Conservation (phyloP, 495 filamentous ascomycete species). For the Geoglossum glabrum region DNA sequence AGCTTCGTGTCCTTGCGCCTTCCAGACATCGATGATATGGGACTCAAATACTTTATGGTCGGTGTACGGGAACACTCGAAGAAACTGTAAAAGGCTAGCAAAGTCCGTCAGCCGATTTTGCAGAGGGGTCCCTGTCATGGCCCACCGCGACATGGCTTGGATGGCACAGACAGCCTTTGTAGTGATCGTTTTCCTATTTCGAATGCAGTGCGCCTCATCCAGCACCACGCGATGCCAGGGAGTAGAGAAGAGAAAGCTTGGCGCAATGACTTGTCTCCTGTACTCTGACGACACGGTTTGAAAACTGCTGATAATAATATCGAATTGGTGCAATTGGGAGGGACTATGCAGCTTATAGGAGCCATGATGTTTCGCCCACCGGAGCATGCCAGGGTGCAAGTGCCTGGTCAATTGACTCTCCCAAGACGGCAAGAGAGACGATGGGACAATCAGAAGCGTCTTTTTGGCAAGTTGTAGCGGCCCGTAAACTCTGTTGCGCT, state of each 20-base stretch:
- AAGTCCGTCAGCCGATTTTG: slow-evolving; percentile 1
- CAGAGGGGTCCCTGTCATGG: background rate
- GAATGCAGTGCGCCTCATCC: slow-evolving; percentile 26
- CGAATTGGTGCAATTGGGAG: slow-evolving; percentile 2
- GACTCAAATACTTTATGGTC: slow-evolving; percentile 3
- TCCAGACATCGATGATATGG: slow-evolving; percentile 4
- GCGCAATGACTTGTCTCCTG: slow-evolving; percentile 6
- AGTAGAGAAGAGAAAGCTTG: slow-evolving; percentile 10
- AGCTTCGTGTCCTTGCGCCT: slow-evolving; percentile 4
- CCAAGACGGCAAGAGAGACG: slow-evolving; percentile 19
- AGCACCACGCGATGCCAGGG: slow-evolving; percentile 25
- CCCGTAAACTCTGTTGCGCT: background rate
- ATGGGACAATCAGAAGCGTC: slow-evolving; percentile 10
- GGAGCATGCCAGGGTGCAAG: slow-evolving; percentile 10
- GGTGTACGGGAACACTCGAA: background rate
- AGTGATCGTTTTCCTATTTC: slow-evolving; percentile 18
- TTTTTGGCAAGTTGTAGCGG: background rate
- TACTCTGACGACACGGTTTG: slow-evolving; percentile 20
- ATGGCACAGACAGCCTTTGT: slow-evolving; percentile 17
- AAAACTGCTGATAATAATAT: slow-evolving; percentile 23
- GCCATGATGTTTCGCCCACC: slow-evolving; percentile 17
- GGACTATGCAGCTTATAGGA: slow-evolving; percentile 10
- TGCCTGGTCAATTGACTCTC: slow-evolving; percentile 20
- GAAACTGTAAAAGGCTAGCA: background rate
- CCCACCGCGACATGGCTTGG: background rate